Evolutionary conservation across 345 rosid species (phyloP).

Genomic region (Euclidium syriacum): DNA sequence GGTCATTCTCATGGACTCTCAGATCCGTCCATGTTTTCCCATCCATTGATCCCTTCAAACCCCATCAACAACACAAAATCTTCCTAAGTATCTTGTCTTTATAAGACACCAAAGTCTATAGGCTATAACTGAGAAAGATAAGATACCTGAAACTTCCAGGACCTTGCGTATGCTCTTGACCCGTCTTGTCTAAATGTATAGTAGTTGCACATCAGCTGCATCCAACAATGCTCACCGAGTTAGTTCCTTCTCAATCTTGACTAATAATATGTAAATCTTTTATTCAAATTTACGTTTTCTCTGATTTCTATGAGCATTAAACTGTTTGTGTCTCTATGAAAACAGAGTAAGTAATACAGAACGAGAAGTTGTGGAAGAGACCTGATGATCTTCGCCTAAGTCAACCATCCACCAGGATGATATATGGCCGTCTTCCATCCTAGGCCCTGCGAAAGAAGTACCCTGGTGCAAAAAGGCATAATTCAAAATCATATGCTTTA

Average conservation of each 20-base stretch:
- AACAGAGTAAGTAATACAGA: not conserved
- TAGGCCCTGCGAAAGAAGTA: constrained; percentile 79
- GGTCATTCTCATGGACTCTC: constrained; percentile 73
- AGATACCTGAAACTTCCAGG: constrained; percentile 85
- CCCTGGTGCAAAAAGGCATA: constrained; percentile 49
- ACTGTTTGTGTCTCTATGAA: not conserved
- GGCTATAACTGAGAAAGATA: not conserved
- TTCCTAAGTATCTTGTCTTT: constrained; percentile 7
- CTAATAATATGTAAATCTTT: not conserved
- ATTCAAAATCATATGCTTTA: not conserved
- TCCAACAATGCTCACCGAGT: not conserved
- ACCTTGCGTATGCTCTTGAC: constrained; percentile 65
- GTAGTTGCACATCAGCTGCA: constrained; percentile 96
- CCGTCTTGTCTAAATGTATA: constrained; percentile 93
- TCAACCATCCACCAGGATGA: constrained; percentile 95
- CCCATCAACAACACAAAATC: not conserved
- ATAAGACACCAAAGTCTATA: not conserved
- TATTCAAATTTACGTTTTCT: not conserved
- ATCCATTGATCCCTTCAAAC: constrained; percentile 69
- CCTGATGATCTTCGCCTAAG: constrained; percentile 93
- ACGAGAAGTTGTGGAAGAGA: constrained; percentile 20
- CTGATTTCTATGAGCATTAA: not conserved
- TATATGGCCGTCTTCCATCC: constrained; percentile 59
- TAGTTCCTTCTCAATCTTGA: not conserved
- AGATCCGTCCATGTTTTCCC: constrained; percentile 70